Evolutionary conservation across 2,329 filamentous ascomycete genomes (phyloP).

Genomic region (Trichoderma polysporum): DNA sequence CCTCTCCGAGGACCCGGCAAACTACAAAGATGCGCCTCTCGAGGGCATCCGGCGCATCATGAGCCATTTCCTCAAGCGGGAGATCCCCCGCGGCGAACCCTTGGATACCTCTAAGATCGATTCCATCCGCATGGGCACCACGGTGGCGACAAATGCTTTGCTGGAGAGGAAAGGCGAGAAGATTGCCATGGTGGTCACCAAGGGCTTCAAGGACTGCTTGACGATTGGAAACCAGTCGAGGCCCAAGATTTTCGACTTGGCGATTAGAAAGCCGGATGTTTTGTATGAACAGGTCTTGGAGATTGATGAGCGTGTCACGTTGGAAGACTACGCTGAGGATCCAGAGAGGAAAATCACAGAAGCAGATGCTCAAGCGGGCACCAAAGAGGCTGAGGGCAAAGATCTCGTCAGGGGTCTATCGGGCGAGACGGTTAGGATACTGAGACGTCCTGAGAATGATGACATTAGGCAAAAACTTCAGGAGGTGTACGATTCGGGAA

Average conservation of each 20-base stretch:
- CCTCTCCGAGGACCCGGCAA: constrained; percentile 83
- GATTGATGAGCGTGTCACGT: constrained; percentile 83
- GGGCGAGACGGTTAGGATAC: constrained; percentile 67
- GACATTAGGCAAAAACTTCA: constrained; percentile 60
- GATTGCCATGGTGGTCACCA: constrained; percentile 83
- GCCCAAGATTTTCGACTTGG: constrained; percentile 87
- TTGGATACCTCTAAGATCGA: constrained; percentile 83
- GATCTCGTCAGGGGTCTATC: constrained; percentile 66
- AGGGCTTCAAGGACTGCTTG: constrained; percentile 84
- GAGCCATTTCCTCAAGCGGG: constrained; percentile 69
- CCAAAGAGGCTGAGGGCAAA: constrained; percentile 49
- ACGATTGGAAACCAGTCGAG: constrained; percentile 88
- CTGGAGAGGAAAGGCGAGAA: constrained; percentile 87
- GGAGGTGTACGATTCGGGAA: constrained; percentile 62
- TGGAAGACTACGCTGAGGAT: constrained; percentile 91
- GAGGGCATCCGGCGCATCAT: constrained; percentile 88
- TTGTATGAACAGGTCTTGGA: constrained; percentile 85
- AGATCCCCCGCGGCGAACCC: constrained; percentile 76
- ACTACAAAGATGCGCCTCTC: constrained; percentile 87
- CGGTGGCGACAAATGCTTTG: constrained; percentile 88
- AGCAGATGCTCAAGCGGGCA: constrained; percentile 54
- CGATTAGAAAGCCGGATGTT: constrained; percentile 82
- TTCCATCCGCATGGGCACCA: constrained; percentile 94
- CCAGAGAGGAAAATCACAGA: constrained; percentile 60
- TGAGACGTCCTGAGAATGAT: constrained; percentile 57